phyloP scores from a whole-genome alignment of 2,329 filamentous ascomycete species.

The Curvularia sp. region DNA sequence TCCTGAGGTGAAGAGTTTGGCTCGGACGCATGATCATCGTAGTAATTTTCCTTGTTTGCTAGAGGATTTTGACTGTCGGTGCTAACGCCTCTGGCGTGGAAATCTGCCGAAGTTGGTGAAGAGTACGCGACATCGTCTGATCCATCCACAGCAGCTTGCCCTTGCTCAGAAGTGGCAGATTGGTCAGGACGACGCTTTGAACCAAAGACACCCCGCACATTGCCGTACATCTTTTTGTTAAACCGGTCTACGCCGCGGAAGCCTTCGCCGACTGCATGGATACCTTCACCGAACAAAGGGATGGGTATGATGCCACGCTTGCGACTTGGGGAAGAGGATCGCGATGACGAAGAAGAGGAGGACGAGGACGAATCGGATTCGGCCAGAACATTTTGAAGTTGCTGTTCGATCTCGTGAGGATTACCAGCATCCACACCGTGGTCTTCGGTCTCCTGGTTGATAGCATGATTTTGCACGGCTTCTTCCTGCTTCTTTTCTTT shows the following conservation, averaged over 20 bases:
- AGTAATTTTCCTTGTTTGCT: conserved; percentile 35
- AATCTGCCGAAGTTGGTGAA: conserved; percentile 42
- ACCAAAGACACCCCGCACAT: conserved; percentile 46
- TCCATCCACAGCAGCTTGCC: conserved; percentile 29
- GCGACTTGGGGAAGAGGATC: conserved; percentile 45
- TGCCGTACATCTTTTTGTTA: conserved; percentile 50
- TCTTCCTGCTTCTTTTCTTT: conserved; percentile 68
- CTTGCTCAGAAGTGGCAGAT: conserved; percentile 21
- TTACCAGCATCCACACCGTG: conserved; percentile 63
- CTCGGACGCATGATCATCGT: conserved; percentile 30
- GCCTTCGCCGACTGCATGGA: conserved; percentile 53
- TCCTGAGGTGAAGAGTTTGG: conserved; percentile 33
- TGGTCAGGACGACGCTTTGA: conserved; percentile 20
- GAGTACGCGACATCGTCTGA: conserved; percentile 27
- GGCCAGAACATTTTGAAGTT: conserved; percentile 55
- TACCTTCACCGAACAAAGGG: conserved; percentile 57
- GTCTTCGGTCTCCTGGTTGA: conserved; percentile 60
- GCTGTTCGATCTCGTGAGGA: conserved; percentile 62
- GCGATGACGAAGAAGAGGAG: conserved; percentile 45
- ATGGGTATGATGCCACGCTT: conserved; percentile 49
- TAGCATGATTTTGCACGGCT: conserved; percentile 62
- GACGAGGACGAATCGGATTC: conserved; percentile 42
- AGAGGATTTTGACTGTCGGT: conserved; percentile 44
- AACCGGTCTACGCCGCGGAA: conserved; percentile 55
- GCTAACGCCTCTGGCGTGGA: conserved; percentile 35